A percentile compares a stretch with the other conserved stretches of the same genome.
Evolutionary conservation across 1,284 basidiomycete species (phyloP).

Genomic region (Cerrena zonata): DNA sequence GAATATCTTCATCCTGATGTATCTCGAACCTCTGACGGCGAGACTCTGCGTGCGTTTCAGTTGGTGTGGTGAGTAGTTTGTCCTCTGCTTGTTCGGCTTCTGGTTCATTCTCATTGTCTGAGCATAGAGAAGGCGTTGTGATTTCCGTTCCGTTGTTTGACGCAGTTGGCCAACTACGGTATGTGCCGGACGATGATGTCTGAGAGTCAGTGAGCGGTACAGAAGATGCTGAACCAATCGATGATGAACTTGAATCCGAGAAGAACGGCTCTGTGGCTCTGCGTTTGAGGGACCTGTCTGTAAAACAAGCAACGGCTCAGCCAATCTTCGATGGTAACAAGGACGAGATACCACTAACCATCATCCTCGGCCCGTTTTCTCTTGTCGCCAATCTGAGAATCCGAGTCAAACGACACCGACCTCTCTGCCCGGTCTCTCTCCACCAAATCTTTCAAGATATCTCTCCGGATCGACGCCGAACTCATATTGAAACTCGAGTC

Average conservation of each 20-base stretch:
- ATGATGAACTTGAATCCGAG: slow-evolving; percentile 7
- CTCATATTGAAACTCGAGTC: background rate
- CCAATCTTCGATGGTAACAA: too few relatives aligned
- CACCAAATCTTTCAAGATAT: slow-evolving; percentile 3
- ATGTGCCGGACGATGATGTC: background rate
- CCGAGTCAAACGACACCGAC: background rate
- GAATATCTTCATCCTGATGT: background rate
- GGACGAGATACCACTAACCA: too few relatives aligned
- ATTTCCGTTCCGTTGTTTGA: slow-evolving; percentile 23
- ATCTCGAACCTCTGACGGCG: background rate
- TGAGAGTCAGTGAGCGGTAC: background rate
- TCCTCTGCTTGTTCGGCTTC: slow-evolving; percentile 41
- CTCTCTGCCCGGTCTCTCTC: background rate
- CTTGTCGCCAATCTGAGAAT: background rate
- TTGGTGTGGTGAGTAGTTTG: slow-evolving; percentile 34
- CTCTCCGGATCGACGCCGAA: background rate
- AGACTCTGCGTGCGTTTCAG: background rate
- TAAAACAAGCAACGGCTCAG: background rate
- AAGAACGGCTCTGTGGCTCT: background rate
- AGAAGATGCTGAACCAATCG: slow-evolving; percentile 10
- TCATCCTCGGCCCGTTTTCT: slow-evolving; percentile 3
- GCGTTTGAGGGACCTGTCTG: background rate
- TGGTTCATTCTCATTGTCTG: slow-evolving; percentile 45
- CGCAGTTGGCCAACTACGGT: slow-evolving; percentile 21
- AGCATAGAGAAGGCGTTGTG: slow-evolving; percentile 62